Evolutionary conservation across 306 rosid species (phyloP).

Genomic region (Cicer yamashitae): DNA sequence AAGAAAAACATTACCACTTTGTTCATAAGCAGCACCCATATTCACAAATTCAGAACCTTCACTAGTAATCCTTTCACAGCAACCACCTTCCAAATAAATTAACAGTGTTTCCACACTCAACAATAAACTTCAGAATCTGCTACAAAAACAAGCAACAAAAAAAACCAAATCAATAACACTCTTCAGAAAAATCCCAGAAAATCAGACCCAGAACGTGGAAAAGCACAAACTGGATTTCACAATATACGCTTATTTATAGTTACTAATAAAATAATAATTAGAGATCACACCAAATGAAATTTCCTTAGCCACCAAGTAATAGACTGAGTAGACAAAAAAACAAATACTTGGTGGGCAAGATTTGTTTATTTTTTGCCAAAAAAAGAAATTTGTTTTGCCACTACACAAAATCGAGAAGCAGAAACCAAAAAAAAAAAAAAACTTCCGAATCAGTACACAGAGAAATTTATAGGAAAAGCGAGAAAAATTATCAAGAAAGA

Average conservation of each 20-base stretch:
- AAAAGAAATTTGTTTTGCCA: not conserved
- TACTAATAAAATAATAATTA: not conserved
- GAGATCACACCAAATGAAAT: not conserved
- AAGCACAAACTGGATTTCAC: not conserved
- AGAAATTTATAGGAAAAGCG: not conserved
- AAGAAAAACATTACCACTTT: conserved; percentile 38
- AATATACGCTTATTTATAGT: not conserved
- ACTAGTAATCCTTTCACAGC: not conserved
- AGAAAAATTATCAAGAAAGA: not conserved
- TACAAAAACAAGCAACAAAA: conserved; percentile 10
- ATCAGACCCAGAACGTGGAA: not conserved
- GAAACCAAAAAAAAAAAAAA: not conserved
- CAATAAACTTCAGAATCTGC: conserved; percentile 49
- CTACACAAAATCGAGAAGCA: not conserved
- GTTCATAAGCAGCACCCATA: conserved; percentile 64
- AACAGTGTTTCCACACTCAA: conserved; percentile 23
- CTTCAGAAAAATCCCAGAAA: not conserved
- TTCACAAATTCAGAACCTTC: not conserved
- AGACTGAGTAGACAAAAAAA: not conserved
- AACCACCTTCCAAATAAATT: not conserved
- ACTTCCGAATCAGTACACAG: not conserved
- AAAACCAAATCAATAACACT: not conserved
- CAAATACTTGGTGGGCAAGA: conserved; percentile 1
- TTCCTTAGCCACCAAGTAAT: conserved; percentile 3
- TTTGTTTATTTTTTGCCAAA: not conserved